Conservation (phyloP, 495 filamentous ascomycete species). For the Peziza echinospora region DNA sequence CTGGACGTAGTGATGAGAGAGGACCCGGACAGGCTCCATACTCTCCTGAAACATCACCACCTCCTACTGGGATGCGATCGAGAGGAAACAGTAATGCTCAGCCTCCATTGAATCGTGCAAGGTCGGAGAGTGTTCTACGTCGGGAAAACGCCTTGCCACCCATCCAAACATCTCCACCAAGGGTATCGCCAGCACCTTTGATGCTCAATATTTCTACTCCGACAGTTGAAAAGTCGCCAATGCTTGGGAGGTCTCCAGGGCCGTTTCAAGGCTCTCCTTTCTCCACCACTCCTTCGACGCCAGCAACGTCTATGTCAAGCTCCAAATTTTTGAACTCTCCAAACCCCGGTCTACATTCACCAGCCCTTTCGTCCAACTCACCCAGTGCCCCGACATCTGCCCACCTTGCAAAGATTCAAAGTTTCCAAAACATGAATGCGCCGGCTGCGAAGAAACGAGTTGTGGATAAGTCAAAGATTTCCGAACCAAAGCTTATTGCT, state of each 20-base stretch:
- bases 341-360: no score
- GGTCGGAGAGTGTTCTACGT: not conserved
- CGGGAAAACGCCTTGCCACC: constrained; percentile 11
- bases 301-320: no score
- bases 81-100: constrained; percentile 10
- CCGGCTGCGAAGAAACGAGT: constrained; percentile 12
- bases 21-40: not conserved
- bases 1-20: not conserved
- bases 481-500: constrained; percentile 14
- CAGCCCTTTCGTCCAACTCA: not conserved
- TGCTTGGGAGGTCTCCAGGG: not conserved
- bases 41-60: not conserved
- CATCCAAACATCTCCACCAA: constrained; percentile 9
- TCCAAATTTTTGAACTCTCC: no score
- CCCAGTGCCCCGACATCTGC: not conserved
- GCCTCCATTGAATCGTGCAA: not conserved
- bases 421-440: not conserved
- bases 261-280: no score
- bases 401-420: not conserved
- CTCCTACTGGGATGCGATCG: not conserved
- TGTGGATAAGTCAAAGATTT: constrained; percentile 16
- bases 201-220: no score
- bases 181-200: constrained; percentile 1
- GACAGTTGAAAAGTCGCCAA: not conserved
- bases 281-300: no score